These are phyloP conservation scores for Sergeia podlipaevii DNA, from an alignment of 208 protist genomes.

Conservation along the genomic window DNA sequence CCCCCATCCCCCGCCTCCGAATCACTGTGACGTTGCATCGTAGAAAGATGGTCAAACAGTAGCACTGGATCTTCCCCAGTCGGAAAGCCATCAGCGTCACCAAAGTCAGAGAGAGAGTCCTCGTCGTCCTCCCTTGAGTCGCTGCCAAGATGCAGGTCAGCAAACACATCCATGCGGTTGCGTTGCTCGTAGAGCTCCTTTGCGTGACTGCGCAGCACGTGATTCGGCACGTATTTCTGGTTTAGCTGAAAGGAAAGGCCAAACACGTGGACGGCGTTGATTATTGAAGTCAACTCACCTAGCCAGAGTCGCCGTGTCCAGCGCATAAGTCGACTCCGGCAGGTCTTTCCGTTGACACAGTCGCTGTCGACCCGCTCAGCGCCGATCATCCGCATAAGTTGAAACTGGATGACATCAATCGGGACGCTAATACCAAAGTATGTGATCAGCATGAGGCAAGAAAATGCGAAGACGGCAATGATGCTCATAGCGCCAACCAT, in stretches of 20 bases:
- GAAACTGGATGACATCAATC: conserved; percentile 51
- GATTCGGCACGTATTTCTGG: conserved; percentile 85
- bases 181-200: conserved; percentile 34
- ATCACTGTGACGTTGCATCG: no score
- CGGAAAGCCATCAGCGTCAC: conserved; percentile 6
- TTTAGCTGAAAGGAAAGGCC: conserved; percentile 68
- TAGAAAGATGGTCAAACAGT: no score
- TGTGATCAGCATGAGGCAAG: conserved; percentile 37
- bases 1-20: no score
- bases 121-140: conserved; percentile 12
- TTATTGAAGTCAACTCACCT: conserved; percentile 60
- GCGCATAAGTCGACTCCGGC: conserved; percentile 19
- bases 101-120: neutral
- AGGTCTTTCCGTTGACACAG: no score
- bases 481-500: conserved; percentile 43
- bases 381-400: conserved; percentile 50
- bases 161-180: conserved; percentile 14
- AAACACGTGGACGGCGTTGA: conserved; percentile 61
- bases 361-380: conserved; percentile 17
- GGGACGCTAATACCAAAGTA: conserved; percentile 79
- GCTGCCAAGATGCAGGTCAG: conserved; percentile 17
- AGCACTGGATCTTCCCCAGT: neutral
- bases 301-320: conserved; percentile 57
- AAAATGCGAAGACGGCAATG: conserved; percentile 47
- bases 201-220: conserved; percentile 65